Base-by-base conservation (phyloP, 73 alveolate genomes). In the Uronychia setigera region DNA sequence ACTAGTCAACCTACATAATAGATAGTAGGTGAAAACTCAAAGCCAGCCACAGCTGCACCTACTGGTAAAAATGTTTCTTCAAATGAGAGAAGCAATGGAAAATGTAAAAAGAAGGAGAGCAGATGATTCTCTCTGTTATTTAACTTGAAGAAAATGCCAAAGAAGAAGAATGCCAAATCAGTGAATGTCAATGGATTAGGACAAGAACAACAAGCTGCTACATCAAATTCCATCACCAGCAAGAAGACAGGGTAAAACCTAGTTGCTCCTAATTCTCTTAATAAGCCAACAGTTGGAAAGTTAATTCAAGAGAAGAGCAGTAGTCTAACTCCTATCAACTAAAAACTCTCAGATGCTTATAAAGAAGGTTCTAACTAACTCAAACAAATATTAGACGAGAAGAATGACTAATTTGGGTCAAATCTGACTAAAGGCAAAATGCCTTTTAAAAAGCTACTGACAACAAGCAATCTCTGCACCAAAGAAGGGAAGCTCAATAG, bases 1-100 rank as follows among this genome's bases (percentile, higher is more conserved):
- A n/a, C n/a, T n/a, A n/a, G n/a, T n/a, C n/a, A n/a, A n/a, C n/a
- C n/a, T n/a, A n/a, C n/a, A n/a, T n/a, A n/a, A n/a, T n/a, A n/a
- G n/a, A n/a, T n/a, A n/a, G n/a, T n/a, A n/a, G n/a, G n/a, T n/a
- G 67, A 46, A 46, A 46, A 46, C 67, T 46, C 67, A 46, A 46
- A 46, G 67, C 67, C 67, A 5, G 67, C 67, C 67, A 46, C 67
- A 46, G 67, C 67, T 11, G 67, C 67, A 5, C 67, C 67, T 5
- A 46, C 67, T 46, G 67, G 67, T 11, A 46, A 5, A 19, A 19
- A 5, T 19, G 19, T 46, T 19, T 11, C n/a, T 19, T 11, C 19
- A 5, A 46, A 46, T 46, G 67, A 46, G 67, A 5, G 67, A 46
- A 11, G n/a, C 19, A 46, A 46, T 46, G n/a, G 19, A 19, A 11